Evolutionary conservation across 108 stramenopile species (phyloP), one percentile per base, ranked within the genome.

Genomic region (Cyclotella choctawhatcheeana): DNA sequence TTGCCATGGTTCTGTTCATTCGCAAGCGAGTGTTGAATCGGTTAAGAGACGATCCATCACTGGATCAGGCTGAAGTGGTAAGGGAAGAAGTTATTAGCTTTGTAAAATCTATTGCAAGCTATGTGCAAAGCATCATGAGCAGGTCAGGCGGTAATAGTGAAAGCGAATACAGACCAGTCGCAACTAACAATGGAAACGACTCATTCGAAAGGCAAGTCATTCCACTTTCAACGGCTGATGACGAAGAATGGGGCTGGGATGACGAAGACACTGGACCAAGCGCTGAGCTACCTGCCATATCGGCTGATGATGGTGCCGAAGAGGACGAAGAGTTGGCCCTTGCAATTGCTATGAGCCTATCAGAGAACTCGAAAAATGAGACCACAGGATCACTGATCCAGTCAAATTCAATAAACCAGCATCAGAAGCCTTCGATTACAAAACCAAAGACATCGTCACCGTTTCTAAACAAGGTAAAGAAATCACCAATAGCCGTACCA

Each of bases 191-290:
- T 5, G 26, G 58, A 26, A 32, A 12, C 6, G 32, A 63, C 37
- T 44, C 61, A 16, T 26, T 50, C 18, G 51, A 65, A 18, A 21
- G n/a, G 26, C 69, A 72, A 45, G 72, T 66, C 24, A 50, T 71
- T 52, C 71, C 78, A 40, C 71, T 79, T 22, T 71, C 78, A n/a
- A 79, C 78, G 4, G 78, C 71, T 24, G 47, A 64, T n/a, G 78
- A 79, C 48, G 78, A 79, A 53, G 78, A 79, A 63, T 79, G 78
- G 78, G 78, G 78, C 17, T 79, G 78, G 78, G 71, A 67, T 12
- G 78, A 72, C 34, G 78, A 79, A 10, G 71, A 79, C 26, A 63
- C 64, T 12, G 34, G 48, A 27, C 51, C 47, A 29, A 72, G 60
- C 47, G 50, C 72, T 30, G 78, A 79, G 58, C 65, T 79, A 24